Conservation (phyloP, 106 monocot species). For the Platanthera guangdongensis region DNA sequence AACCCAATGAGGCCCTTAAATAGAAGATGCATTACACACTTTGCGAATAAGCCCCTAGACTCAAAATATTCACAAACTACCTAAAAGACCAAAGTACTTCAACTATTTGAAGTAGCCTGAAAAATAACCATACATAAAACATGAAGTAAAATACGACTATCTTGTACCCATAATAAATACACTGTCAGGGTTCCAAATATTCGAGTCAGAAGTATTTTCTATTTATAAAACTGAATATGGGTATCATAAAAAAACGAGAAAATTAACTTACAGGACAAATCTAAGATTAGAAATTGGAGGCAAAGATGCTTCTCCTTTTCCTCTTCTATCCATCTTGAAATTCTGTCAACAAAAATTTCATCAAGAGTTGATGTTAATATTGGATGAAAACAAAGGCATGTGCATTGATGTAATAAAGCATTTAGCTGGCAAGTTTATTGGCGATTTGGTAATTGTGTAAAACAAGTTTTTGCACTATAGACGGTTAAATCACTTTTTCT, state of each 20-base stretch:
- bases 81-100: too few relatives aligned
- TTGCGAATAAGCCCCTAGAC: too few relatives aligned
- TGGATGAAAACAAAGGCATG: background rate
- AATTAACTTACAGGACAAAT: constrained; percentile 48
- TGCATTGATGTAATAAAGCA: background rate
- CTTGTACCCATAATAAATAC: background rate
- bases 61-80: too few relatives aligned
- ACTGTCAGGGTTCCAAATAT: background rate
- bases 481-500: background rate
- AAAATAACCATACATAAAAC: too few relatives aligned
- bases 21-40: too few relatives aligned
- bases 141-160: too few relatives aligned
- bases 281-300: constrained; percentile 56
- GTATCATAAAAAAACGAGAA: background rate
- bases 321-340: constrained; percentile 75
- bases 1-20: too few relatives aligned
- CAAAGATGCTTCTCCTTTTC: constrained; percentile 32
- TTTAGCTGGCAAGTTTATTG: background rate
- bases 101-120: too few relatives aligned
- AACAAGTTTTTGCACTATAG: background rate
- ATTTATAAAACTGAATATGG: background rate
- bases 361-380: background rate
- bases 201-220: background rate
- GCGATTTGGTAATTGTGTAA: background rate
- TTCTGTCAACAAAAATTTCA: constrained; percentile 23